Conservation (phyloP, 1,139 yeast species). For the Blastobotrys proliferans region DNA sequence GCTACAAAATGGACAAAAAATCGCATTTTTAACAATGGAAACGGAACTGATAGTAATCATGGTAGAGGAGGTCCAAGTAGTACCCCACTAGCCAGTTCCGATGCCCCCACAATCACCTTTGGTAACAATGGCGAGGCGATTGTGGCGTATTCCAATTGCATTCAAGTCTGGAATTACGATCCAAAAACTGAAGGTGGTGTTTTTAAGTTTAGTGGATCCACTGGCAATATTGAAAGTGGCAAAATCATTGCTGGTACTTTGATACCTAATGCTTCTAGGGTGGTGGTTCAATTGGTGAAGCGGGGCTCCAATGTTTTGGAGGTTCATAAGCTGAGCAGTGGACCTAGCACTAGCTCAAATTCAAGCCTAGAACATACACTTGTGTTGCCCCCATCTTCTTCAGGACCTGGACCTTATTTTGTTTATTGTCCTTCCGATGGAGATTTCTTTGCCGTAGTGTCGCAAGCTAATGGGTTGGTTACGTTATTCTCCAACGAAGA, state of each 20-base stretch:
- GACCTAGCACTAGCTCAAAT: no score
- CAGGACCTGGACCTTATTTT: conserved; percentile 27
- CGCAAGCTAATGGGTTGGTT: conserved; percentile 21
- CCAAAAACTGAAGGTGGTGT: conserved; percentile 17
- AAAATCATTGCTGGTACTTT: conserved; percentile 18
- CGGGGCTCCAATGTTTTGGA: conserved; percentile 20
- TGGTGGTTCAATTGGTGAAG: conserved; percentile 22
- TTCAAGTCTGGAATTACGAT: conserved; percentile 25
- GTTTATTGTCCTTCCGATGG: conserved; percentile 14
- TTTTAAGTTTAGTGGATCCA: conserved; percentile 22
- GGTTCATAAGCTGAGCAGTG: conserved; percentile 18
- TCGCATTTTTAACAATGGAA: conserved; percentile 20
- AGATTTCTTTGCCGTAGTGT: conserved; percentile 21
- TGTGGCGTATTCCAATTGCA: conserved; percentile 20
- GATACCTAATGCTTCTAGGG: conserved; percentile 9
- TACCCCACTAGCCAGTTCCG: conserved; percentile 1
- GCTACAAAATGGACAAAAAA: conserved; percentile 30
- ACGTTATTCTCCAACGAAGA: conserved; percentile 21
- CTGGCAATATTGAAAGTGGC: conserved; percentile 23
- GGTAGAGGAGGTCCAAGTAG: background rate
- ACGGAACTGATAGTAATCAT: background rate
- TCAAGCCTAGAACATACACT: conserved; percentile 20
- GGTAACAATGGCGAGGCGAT: conserved; percentile 19
- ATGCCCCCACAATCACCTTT: conserved; percentile 14
- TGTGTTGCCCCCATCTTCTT: conserved; percentile 26